These are phyloP conservation scores for Leccinum incarnatum DNA, from an alignment of 768 basidiomycete genomes.

Conservation along the genomic window DNA sequence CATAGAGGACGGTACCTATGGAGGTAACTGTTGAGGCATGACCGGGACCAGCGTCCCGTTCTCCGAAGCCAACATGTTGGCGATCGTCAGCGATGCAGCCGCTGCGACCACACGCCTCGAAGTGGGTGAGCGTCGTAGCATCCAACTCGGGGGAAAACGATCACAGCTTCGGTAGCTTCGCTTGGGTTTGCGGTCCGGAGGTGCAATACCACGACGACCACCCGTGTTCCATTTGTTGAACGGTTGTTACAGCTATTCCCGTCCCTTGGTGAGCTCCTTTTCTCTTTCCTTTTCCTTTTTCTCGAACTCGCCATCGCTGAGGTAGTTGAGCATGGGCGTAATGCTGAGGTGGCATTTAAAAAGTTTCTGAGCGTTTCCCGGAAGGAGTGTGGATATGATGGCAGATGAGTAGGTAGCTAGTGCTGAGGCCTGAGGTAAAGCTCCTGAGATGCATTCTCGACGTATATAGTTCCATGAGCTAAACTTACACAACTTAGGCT, in stretches of 20 bases:
- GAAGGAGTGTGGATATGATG: too few species aligned
- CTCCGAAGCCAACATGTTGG: conserved; percentile 90
- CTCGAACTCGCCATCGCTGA: conserved; percentile 87
- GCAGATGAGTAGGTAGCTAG: too few species aligned
- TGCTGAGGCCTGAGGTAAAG: too few species aligned
- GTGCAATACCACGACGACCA: conserved; percentile 69
- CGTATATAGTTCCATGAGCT: too few species aligned
- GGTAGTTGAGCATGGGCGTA: conserved; percentile 78
- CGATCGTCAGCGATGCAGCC: conserved; percentile 79
- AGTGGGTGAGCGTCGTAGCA: conserved; percentile 66
- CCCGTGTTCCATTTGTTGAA: conserved; percentile 70
- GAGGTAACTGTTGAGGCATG: conserved; percentile 38
- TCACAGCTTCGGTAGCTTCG: conserved; percentile 88
- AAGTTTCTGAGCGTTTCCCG: too few species aligned
- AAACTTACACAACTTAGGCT: too few species aligned
- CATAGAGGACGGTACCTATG: conserved; percentile 29
- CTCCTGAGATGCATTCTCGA: too few species aligned
- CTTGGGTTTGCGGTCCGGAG: conserved; percentile 92
- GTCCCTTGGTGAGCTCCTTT: conserved; percentile 82
- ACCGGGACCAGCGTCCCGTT: conserved; percentile 67
- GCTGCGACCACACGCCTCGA: conserved; percentile 84
- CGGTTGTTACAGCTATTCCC: conserved; percentile 22
- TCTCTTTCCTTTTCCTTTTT: conserved; percentile 89
- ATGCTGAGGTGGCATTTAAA: too few species aligned
- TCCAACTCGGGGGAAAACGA: conserved; percentile 79